Base-by-base conservation (phyloP, 495 filamentous ascomycete genomes). In the Aspergillus diversus region DNA sequence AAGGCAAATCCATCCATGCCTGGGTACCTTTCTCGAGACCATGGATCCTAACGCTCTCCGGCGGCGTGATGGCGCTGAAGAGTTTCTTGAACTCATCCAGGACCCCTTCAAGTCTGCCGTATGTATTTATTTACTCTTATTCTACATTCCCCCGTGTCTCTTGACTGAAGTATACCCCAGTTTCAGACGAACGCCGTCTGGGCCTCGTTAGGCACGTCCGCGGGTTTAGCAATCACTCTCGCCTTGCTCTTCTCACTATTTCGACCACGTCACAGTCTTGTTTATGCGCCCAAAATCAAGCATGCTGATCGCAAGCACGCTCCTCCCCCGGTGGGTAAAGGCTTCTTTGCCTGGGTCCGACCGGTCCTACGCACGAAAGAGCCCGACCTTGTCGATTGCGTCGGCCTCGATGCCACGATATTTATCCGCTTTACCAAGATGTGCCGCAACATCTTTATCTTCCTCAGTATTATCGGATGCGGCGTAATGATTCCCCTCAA, bases 221-320 rank as follows among this genome's bases (percentile, higher is more conserved):
- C 97, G 47, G 88, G 84, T 56, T 78, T 92, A 64, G 90, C 92
- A 31, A 60, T 86, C 63, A 67, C 88, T 61, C 88, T 97, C 64
- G 84, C 90, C 57, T 66, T 96, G 58, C 75, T 85, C 68, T 99
- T 97, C 83, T 97, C 90, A 69, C 78, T 96, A 60, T 81, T 99
- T 51, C 90, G 96, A 63, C 95, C 96, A 5, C 92, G 92, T 72
- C 93, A 98, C 71, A 87, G 85, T 47, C 81, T 92, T 66, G 92
- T 98, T 47, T 99, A 99, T 75, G 93, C 96, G 5, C 95, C 95
- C 42, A 96, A 97, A 68, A 82, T 96, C 63, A 96, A 95, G 69
- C 89, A 97, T 81, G 92, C 91, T 65, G 92, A 99, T 72, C 86
- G 90, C 63, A 94, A 92, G 79, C 93, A 97, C 80, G 83, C 90